phyloP scores from a whole-genome alignment of 2,329 filamentous ascomycete genomes.

The Cladosporium sp. region DNA sequence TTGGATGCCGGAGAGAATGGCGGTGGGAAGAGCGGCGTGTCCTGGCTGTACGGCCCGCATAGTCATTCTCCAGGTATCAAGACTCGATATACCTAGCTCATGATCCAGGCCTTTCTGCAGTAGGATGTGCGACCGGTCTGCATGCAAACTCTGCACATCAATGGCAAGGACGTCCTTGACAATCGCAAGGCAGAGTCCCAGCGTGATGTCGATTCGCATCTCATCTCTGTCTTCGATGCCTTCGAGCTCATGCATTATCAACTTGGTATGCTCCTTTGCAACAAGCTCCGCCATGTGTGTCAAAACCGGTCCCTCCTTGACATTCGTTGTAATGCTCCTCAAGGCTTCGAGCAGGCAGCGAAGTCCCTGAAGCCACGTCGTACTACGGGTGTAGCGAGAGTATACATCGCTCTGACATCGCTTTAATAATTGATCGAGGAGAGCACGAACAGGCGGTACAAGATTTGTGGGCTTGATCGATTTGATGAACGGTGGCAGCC shows the following conservation, averaged over 20 bases:
- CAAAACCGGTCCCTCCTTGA: conserved; percentile 25
- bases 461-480: conserved; percentile 72
- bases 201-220: conserved; percentile 26
- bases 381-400: conserved; percentile 52
- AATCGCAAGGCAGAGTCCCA: conserved; percentile 54
- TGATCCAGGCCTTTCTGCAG: conserved; percentile 57
- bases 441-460: conserved; percentile 71
- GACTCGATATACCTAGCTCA: conserved; percentile 62
- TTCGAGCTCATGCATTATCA: conserved; percentile 24
- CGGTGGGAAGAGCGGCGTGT: conserved; percentile 65
- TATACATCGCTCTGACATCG: conserved; percentile 49
- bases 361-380: conserved; percentile 59
- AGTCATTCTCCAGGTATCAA: conserved; percentile 72
- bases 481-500: conserved; percentile 70
- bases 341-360: conserved; percentile 20
- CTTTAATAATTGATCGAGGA: conserved; percentile 68
- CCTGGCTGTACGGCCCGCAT: conserved; percentile 60
- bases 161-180: conserved; percentile 61
- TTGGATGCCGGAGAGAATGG: conserved; percentile 64
- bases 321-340: conserved; percentile 13
- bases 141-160: conserved; percentile 63
- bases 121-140: conserved; percentile 62
- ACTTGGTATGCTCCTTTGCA: conserved; percentile 23
- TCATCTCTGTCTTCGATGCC: conserved; percentile 28
- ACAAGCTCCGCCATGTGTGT: conserved; percentile 26